These are phyloP conservation scores for Microdochium bolleyi DNA, from an alignment of 2,329 filamentous ascomycete species.

Conservation along the genomic window DNA sequence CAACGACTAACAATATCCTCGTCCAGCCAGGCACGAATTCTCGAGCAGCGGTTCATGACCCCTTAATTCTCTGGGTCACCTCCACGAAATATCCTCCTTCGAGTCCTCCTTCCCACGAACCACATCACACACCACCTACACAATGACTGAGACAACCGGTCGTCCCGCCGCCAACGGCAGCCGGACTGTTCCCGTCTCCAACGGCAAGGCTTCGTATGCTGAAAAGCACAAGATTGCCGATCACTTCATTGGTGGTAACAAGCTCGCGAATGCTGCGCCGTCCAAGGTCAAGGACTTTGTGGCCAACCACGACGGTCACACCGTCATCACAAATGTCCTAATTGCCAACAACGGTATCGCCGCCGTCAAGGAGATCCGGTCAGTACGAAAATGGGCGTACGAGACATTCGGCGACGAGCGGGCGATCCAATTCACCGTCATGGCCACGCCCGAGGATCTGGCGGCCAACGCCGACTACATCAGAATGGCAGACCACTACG, in stretches of 20 bases:
- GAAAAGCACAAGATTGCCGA: constrained; percentile 76
- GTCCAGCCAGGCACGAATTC: neutral
- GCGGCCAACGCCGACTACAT: constrained; percentile 98
- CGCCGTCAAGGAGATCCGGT: constrained; percentile 98
- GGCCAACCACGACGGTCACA: constrained; percentile 80
- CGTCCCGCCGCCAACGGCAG: constrained; percentile 28
- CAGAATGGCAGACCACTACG: constrained; percentile 98
- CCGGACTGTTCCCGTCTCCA: constrained; percentile 42
- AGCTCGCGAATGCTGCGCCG: constrained; percentile 69
- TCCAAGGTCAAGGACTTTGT: constrained; percentile 97
- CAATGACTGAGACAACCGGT: neutral
- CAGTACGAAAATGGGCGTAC: constrained; percentile 99
- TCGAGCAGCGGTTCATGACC: neutral
- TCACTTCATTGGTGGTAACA: constrained; percentile 96
- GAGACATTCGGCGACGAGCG: constrained; percentile 98
- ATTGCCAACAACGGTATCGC: constrained; percentile 99
- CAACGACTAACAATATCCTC: neutral
- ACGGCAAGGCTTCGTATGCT: constrained; percentile 61
- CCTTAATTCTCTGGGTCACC: neutral
- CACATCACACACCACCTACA: neutral
- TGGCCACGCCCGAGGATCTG: constrained; percentile 98
- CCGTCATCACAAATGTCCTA: constrained; percentile 94
- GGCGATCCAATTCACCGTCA: constrained; percentile 98
- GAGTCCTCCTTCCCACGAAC: neutral
- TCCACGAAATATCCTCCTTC: neutral